Conservation (phyloP, 2,329 filamentous ascomycete species). For the Iodosphaeria phyllophila region DNA sequence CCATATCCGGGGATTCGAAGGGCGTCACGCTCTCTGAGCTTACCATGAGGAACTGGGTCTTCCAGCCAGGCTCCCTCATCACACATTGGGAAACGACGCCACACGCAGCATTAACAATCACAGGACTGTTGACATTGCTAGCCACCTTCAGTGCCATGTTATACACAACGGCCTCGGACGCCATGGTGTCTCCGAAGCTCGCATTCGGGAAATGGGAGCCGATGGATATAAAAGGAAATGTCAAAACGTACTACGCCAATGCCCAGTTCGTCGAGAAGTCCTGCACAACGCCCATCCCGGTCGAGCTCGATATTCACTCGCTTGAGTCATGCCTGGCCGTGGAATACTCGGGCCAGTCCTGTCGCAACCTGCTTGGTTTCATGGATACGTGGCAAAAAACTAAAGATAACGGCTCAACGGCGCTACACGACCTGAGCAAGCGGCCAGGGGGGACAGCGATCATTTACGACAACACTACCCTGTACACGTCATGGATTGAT, state of each 20-base stretch:
- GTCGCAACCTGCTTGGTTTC: slow-evolving; percentile 50
- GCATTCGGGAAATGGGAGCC: slow-evolving; percentile 34
- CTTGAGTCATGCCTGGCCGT: slow-evolving; percentile 47
- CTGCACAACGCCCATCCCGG: slow-evolving; percentile 43
- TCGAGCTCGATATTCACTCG: slow-evolving; percentile 18
- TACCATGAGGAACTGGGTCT: slow-evolving; percentile 59
- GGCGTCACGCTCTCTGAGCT: slow-evolving; percentile 62
- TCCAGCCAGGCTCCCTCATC: slow-evolving; percentile 51
- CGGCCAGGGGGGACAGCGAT: slow-evolving; percentile 44
- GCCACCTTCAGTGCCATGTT: slow-evolving; percentile 49
- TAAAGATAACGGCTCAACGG: slow-evolving; percentile 22
- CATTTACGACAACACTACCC: slow-evolving; percentile 54
- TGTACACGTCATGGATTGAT: slow-evolving; percentile 52
- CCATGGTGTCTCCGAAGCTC: slow-evolving; percentile 56
- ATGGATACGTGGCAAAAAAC: slow-evolving; percentile 34
- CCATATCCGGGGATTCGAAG: slow-evolving; percentile 36
- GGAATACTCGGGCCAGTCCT: slow-evolving; percentile 50
- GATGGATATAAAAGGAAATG: slow-evolving; percentile 31
- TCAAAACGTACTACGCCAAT: slow-evolving; percentile 47
- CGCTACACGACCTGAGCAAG: slow-evolving; percentile 17
- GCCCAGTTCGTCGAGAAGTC: slow-evolving; percentile 28
- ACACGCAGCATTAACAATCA: slow-evolving; percentile 41
- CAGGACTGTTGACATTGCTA: slow-evolving; percentile 45
- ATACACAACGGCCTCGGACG: slow-evolving; percentile 61
- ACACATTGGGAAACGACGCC: slow-evolving; percentile 48